These are phyloP conservation scores for Logfia minima DNA, from an alignment of 129 eudicot genomes.

Conservation along the genomic window DNA sequence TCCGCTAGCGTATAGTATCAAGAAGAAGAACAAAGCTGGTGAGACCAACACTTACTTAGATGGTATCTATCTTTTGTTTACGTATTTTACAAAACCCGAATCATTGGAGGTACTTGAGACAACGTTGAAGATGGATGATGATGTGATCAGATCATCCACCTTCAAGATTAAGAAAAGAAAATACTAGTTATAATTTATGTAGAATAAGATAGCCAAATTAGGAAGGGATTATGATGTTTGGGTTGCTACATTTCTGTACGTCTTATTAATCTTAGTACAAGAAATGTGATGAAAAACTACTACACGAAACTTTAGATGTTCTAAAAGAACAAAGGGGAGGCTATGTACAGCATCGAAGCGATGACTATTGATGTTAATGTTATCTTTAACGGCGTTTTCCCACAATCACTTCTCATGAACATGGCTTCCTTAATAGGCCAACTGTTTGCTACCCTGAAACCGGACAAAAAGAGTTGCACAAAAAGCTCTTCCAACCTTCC, in stretches of 20 bases:
- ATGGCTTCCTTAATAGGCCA: slow-evolving; percentile 66
- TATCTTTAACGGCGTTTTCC: slow-evolving; percentile 51
- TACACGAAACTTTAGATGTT: neutral
- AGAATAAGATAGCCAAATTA: neutral
- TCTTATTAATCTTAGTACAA: neutral
- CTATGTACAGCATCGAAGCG: slow-evolving; percentile 29
- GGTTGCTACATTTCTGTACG: neutral
- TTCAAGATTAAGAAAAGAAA: slow-evolving; percentile 67
- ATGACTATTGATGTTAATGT: slow-evolving; percentile 38
- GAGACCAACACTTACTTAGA: slow-evolving; percentile 70
- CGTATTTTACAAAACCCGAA: slow-evolving; percentile 81
- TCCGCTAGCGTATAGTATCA: slow-evolving; percentile 63
- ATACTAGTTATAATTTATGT: slow-evolving; percentile 23
- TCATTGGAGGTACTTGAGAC: slow-evolving; percentile 44
- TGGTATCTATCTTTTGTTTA: slow-evolving; percentile 70
- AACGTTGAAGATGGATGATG: slow-evolving; percentile 53
- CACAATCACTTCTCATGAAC: slow-evolving; percentile 49
- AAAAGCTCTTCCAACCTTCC: slow-evolving; percentile 14
- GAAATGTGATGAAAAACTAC: neutral
- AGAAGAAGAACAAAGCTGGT: slow-evolving; percentile 75
- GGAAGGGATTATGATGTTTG: slow-evolving; percentile 9
- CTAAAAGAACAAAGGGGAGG: slow-evolving; percentile 23
- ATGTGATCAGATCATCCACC: slow-evolving; percentile 56
- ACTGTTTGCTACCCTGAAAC: slow-evolving; percentile 56
- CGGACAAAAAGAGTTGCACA: slow-evolving; percentile 49